Evolutionary conservation across 768 basidiomycete genomes (phyloP).

Genomic region (Rhodosporidiobolus sp.): DNA sequence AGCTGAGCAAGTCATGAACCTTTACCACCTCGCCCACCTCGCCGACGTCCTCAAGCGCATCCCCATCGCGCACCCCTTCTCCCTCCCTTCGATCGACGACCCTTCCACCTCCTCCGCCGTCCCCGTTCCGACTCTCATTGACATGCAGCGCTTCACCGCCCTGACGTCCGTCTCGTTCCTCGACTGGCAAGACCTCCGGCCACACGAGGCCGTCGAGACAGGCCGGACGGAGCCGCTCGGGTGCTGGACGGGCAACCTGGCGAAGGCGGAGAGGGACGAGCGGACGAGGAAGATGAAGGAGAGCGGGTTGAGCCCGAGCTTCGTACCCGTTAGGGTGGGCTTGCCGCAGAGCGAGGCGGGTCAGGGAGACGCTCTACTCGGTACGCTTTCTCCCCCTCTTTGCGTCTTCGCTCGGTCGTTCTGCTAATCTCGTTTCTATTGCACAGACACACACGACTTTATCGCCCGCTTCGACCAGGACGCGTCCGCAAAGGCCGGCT

Average conservation of each 20-base stretch:
- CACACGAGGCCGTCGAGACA: constrained; percentile 17
- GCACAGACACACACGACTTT: constrained; percentile 27
- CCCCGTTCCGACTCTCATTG: constrained; percentile 29
- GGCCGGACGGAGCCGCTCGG: constrained; percentile 32
- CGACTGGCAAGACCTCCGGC: constrained; percentile 39
- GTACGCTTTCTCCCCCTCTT: neutral
- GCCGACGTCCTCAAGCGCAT: constrained; percentile 24
- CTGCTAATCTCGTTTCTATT: neutral
- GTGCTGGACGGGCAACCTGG: constrained; percentile 26
- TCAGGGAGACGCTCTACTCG: constrained; percentile 24
- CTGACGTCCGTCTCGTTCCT: constrained; percentile 16
- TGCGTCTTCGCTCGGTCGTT: neutral
- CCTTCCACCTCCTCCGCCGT: neutral
- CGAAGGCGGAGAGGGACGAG: constrained; percentile 4
- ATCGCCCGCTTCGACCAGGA: constrained; percentile 36
- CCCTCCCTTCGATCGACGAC: constrained; percentile 9
- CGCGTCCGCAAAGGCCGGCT: constrained; percentile 18
- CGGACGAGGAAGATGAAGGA: constrained; percentile 19
- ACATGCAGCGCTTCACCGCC: constrained; percentile 30
- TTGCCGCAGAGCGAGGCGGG: constrained; percentile 1
- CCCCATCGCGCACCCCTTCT: constrained; percentile 30
- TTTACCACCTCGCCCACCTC: constrained; percentile 39
- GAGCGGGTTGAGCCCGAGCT: constrained; percentile 26
- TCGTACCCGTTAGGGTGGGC: constrained; percentile 20
- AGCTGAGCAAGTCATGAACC: constrained; percentile 38